These are phyloP conservation scores for Rhynchospora pubera DNA, from an alignment of 176 grass and related monocot species.

Conservation along the genomic window DNA sequence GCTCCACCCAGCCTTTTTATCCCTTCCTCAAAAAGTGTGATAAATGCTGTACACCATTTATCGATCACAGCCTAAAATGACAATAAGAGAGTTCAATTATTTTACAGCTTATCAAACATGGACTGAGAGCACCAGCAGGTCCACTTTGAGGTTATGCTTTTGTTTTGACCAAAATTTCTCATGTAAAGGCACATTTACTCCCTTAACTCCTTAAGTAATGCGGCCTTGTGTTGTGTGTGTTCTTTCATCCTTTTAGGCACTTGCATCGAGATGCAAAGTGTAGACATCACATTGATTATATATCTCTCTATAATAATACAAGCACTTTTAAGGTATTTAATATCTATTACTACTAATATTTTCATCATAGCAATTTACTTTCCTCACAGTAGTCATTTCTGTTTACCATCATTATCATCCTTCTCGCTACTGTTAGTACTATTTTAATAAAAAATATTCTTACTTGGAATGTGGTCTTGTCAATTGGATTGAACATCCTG, in stretches of 20 bases:
- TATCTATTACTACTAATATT: not conserved
- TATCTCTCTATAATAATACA: not conserved
- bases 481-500: conserved; percentile 95
- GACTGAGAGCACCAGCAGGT: not conserved
- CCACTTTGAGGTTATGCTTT: not conserved
- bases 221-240: not conserved
- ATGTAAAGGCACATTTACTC: not conserved
- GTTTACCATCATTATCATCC: not conserved
- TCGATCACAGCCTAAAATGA: conserved; percentile 54
- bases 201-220: not conserved
- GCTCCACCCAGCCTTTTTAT: conserved; percentile 25
- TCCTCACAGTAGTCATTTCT: not conserved
- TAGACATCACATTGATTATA: not conserved
- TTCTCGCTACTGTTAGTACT: not conserved
- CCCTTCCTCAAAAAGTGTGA: conserved; percentile 78
- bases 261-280: not conserved
- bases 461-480: conserved; percentile 78
- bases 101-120: not conserved
- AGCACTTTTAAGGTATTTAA: not conserved
- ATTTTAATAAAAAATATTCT: not conserved
- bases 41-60: conserved; percentile 74
- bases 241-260: not conserved
- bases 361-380: not conserved
- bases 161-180: not conserved
- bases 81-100: conserved; percentile 5